Evolutionary conservation across 371 early-diverging fungal species (phyloP).

Genomic region (Lichtheimia ramosa): DNA sequence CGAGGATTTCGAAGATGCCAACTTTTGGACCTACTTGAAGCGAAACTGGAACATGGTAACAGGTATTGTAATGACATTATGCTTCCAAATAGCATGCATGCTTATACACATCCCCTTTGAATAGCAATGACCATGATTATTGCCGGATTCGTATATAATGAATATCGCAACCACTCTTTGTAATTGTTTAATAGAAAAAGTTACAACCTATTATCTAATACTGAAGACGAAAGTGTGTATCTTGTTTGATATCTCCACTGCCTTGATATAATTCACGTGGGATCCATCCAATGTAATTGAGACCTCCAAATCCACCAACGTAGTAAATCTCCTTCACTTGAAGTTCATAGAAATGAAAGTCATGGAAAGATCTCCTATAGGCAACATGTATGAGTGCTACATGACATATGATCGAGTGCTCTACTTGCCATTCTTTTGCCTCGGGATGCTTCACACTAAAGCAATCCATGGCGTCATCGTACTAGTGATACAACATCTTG

Average conservation of each 20-base stretch:
- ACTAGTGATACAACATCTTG: conserved; percentile 9
- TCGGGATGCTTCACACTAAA: conserved; percentile 46
- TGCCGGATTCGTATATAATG: background rate
- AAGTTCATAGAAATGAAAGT: conserved; percentile 53
- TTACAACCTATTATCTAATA: too few species aligned
- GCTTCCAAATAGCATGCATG: too few species aligned
- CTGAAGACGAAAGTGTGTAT: background rate
- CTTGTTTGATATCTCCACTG: conserved; percentile 5
- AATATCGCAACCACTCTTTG: background rate
- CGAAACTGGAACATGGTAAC: conserved; percentile 15
- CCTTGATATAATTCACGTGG: conserved; percentile 29
- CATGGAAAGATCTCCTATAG: conserved; percentile 32
- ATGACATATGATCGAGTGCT: too few species aligned
- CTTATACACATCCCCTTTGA: too few species aligned
- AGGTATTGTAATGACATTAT: conserved; percentile 3
- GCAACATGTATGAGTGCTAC: too few species aligned
- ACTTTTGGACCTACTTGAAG: conserved; percentile 11
- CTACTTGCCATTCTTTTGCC: conserved; percentile 33
- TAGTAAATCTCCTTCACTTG: conserved; percentile 51
- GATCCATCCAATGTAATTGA: conserved; percentile 49
- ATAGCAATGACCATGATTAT: background rate
- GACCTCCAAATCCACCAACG: conserved; percentile 58
- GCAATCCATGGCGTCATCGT: conserved; percentile 28
- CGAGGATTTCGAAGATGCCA: conserved; percentile 7
- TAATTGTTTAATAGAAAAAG: too few species aligned